These are phyloP conservation scores for Fusarium stilboides DNA, from an alignment of 2,329 filamentous ascomycete genomes.

Conservation along the genomic window DNA sequence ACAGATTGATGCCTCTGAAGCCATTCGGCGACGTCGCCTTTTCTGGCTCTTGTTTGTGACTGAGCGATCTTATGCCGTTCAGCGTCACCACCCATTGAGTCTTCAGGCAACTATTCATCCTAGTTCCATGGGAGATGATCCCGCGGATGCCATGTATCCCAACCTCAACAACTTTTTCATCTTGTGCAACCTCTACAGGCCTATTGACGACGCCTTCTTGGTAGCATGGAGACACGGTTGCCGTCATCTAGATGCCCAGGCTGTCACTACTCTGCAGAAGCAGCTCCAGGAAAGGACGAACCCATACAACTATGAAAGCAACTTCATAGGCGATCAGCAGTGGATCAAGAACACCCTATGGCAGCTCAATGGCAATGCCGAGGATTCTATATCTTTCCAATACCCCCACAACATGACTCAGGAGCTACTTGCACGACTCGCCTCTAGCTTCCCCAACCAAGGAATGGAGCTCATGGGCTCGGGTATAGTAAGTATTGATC, in stretches of 20 bases:
- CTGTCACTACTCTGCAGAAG: slow-evolving; percentile 72
- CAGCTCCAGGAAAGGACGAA: slow-evolving; percentile 71
- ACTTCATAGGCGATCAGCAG: slow-evolving; percentile 72
- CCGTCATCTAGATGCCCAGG: slow-evolving; percentile 69
- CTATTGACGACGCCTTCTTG: slow-evolving; percentile 76
- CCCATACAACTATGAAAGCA: slow-evolving; percentile 66
- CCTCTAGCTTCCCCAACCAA: slow-evolving; percentile 78
- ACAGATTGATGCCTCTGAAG: slow-evolving; percentile 71
- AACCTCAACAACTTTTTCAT: slow-evolving; percentile 71
- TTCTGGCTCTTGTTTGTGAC: slow-evolving; percentile 82
- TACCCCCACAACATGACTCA: slow-evolving; percentile 75
- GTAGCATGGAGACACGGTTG: slow-evolving; percentile 77
- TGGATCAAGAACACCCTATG: slow-evolving; percentile 77
- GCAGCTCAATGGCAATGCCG: slow-evolving; percentile 69
- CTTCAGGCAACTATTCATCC: slow-evolving; percentile 78
- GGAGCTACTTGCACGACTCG: slow-evolving; percentile 75
- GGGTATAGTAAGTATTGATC: slow-evolving; percentile 72
- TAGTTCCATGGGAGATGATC: slow-evolving; percentile 74
- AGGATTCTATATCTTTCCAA: slow-evolving; percentile 72
- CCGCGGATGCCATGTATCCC: slow-evolving; percentile 67
- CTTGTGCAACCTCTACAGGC: slow-evolving; percentile 74
- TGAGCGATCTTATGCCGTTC: slow-evolving; percentile 81
- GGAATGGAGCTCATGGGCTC: slow-evolving; percentile 83
- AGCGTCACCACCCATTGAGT: slow-evolving; percentile 78
- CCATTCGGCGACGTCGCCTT: slow-evolving; percentile 74